phyloP scores from a whole-genome alignment of 2,329 filamentous ascomycete genomes.

The Diaporthe sp. region DNA sequence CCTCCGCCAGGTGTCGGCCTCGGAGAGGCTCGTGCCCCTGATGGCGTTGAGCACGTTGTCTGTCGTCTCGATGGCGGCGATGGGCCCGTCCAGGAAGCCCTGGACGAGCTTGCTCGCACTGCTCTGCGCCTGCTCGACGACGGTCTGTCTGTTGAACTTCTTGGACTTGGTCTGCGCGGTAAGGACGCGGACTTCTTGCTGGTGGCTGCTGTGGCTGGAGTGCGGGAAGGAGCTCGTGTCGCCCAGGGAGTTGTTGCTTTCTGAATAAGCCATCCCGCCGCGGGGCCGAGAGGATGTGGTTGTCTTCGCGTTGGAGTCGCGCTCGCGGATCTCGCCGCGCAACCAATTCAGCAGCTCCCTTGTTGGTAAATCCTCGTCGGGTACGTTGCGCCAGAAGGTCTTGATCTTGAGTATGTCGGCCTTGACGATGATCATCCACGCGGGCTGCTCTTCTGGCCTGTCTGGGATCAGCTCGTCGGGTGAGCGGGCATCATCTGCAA shows the following conservation, averaged over 20 bases:
- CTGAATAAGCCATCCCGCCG: conserved; percentile 12
- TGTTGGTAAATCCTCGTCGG: conserved; percentile 80
- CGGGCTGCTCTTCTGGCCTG: conserved; percentile 82
- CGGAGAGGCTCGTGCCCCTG: conserved; percentile 78
- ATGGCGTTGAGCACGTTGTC: conserved; percentile 86
- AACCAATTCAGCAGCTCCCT: conserved; percentile 84
- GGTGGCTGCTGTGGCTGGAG: conserved; percentile 47
- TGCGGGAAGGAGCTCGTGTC: conserved; percentile 44
- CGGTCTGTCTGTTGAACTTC: conserved; percentile 88
- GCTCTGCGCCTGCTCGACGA: conserved; percentile 82
- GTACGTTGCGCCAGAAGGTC: conserved; percentile 79
- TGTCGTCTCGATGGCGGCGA: conserved; percentile 88
- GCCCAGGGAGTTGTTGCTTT: conserved; percentile 22
- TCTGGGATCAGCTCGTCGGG: conserved; percentile 83
- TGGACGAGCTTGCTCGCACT: conserved; percentile 73
- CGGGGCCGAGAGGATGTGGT: conserved; percentile 33
- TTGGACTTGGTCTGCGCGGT: conserved; percentile 86
- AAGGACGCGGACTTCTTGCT: conserved; percentile 87
- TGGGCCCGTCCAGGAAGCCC: conserved; percentile 80
- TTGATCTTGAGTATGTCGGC: conserved; percentile 84
- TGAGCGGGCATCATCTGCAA: conserved; percentile 83
- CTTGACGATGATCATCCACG: conserved; percentile 92
- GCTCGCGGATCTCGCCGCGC: conserved; percentile 83
- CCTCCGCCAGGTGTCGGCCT: conserved; percentile 85
- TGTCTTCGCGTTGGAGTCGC: conserved; percentile 68